Base-by-base conservation (phyloP, 768 basidiomycete species). In the Amanita subjunquillea region DNA sequence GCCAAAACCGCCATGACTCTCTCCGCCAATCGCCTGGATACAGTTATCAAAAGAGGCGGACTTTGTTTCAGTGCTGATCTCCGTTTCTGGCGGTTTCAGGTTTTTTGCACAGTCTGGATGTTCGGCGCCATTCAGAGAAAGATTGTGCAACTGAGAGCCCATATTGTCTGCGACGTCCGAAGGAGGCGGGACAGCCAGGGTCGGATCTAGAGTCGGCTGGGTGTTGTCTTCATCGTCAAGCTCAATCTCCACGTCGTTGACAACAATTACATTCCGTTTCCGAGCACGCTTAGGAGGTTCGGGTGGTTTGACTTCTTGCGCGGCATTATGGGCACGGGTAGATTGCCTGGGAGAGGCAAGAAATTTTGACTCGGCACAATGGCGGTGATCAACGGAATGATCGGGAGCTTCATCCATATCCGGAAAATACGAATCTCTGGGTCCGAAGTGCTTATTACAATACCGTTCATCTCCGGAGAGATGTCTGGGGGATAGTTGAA, bases 161-260 rank as follows among this genome's bases (percentile, higher is more conserved):
- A 25, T n/a, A 27, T 29, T 32, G 23, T n/a, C 27, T 10, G 32
- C 32, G 6, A 22, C 37, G 9, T 15, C 20, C 17, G 32, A 20
- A 17, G 40, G n/a, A 17, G n/a, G 13, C 17, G 41, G 23, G 13
- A n/a, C 13, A 6, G 27, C 34, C 13, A 32, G 7, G 5, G 41
- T 9, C 20, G n/a, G 29, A 50, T 9, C 25, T 29, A 30, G 27
- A 7, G 50, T 12, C 20, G 27, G 15, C 13, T 34, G 32, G 13
- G 23, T 25, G 2, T 53, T 44, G 3, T 46, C 51, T 27, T 54
- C 57, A 15, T 53, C 56, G 40, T 70, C 69, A 41, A 72, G 47
- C 17, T 70, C 68, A 29, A 72, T 69, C 58, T 70, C 68, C 36
- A 71, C 65, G 54, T 64, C 70, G 58, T 72, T 72, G 8, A 72